Base-by-base conservation (phyloP, 805 yeast genomes). In the Saccharomycopsis fodiens region DNA sequence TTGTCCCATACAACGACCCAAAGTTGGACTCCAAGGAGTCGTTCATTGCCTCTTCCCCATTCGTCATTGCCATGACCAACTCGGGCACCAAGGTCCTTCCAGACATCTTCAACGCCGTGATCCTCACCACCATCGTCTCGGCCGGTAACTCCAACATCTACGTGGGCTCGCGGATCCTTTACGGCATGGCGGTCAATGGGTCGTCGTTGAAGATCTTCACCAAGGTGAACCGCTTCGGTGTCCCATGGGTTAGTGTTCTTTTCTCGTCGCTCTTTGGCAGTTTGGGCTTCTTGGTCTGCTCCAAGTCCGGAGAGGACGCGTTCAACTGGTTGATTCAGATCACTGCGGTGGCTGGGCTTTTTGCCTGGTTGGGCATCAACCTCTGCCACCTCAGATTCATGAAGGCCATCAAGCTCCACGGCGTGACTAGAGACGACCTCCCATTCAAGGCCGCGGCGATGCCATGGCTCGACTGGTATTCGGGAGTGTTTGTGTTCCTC, bases 341-440 rank as follows among this genome's bases (percentile, higher is more conserved):
- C 55, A 74, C 85, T n/a, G 84, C 85, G 23, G 81, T 82, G 41
- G 80, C 88, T 8, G 89, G 89, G 48, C 70, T 82, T 53, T 78
- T 82, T 54, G 72, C 85, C 15, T 81, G 89, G 89, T 72, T 78
- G 41, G 73, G 77, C 59, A 81, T 82, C 50, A 70, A 79, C 23
- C 61, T 73, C 39, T 68, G 83, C 2, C 89, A 82, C 62, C 63
- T 83, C 47, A 69, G 89, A 59, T 83, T 82, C 64, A 82, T 82
- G 80, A 61, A 67, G 35, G 79, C 82, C 29, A 64, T 85, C 55
- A 74, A 72, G 54, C 59, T 66, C 19, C 75, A 87, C 60, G 79
- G 79, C 42, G 79, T 83, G 46, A 67, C 80, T 21, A 67, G 95
- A 57, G 79, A 80, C 54, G 70, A 73, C 8, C 68, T 85, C 47